These are phyloP conservation scores for Cicer cuneatum DNA, from an alignment of 306 rosid species.

Conservation along the genomic window DNA sequence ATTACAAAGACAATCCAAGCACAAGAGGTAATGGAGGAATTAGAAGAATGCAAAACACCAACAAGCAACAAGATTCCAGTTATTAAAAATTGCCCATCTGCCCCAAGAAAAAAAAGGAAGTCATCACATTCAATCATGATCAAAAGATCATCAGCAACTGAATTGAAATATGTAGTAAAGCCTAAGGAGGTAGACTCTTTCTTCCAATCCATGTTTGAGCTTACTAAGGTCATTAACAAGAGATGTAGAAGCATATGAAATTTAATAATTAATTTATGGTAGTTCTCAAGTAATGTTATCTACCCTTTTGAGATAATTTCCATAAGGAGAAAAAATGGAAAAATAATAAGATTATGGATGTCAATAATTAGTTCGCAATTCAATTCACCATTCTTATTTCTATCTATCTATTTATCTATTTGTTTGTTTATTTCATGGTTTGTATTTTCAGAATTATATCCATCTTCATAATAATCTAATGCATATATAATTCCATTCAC, in stretches of 20 bases:
- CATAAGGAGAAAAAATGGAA: background rate
- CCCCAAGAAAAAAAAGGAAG: constrained; percentile 58
- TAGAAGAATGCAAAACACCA: constrained; percentile 60
- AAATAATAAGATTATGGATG: background rate
- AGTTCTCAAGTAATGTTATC: background rate
- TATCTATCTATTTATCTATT: background rate
- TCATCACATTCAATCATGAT: constrained; percentile 26
- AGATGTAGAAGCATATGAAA: constrained; percentile 55
- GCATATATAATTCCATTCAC: background rate
- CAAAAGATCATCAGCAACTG: constrained; percentile 46
- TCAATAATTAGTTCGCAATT: constrained; percentile 29
- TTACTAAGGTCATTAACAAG: constrained; percentile 50
- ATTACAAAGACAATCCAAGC: background rate
- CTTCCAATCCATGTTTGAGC: constrained; percentile 52
- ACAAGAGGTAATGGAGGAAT: constrained; percentile 31
- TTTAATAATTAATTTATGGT: background rate
- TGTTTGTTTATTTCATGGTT: background rate
- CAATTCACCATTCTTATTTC: background rate
- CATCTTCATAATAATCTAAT: background rate
- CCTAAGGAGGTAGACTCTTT: constrained; percentile 63
- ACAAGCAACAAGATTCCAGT: constrained; percentile 52
- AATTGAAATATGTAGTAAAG: constrained; percentile 42
- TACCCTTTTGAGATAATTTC: constrained; percentile 13
- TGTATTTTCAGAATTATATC: constrained; percentile 10
- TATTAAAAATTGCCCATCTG: constrained; percentile 54